Evolutionary conservation across 2,329 filamentous ascomycete genomes (phyloP), one percentile per base, ranked within the genome.

Genomic region (Nakataea oryzae): DNA sequence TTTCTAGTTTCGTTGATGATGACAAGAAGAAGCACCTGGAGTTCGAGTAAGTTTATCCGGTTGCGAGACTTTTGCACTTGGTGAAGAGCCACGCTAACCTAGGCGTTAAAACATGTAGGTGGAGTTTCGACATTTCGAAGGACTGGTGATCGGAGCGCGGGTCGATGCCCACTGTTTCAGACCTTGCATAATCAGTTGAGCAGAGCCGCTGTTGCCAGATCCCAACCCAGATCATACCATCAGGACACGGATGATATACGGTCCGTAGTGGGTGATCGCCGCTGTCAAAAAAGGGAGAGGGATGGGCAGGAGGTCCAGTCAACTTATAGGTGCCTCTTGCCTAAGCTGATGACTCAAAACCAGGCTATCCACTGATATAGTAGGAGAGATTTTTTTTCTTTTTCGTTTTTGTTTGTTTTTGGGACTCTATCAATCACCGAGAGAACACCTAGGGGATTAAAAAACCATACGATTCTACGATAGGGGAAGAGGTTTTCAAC

Each of bases 41-140:
- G 73, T 99, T 99, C 75, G 89, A 96, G 71, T 61, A 41, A 24
- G 60, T 60, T 26, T 29, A 29, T 12, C 59, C 27, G 8, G 21
- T n/a, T 47, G 41, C 54, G 27, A 54, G 13, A 54, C 13, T 54
- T 54, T 17, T 54, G 47, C 6, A 4, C 47, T 4, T 28, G 11
- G 27, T 6, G 14, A 7, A 56, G 24, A 27, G 27, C 17, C 17
- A n/a, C 5, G 13, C 41, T 47, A 21, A 47, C 41, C 41, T 8
- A 21, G 41, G 5, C 41, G n/a, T 47, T 21, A 8, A n/a, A 47
- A 47, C n/a, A 11, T 21, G 11, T 30, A 61, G 60, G 60, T 99
- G 95, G 95, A 86, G 88, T 65, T 97, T 99, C 71, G 90, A 97
- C 72, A 96, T 99, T 74, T 84, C 89, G 78, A 99, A 97, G 84